Percentiles rank a stretch among this genome's conserved stretches.
Conservation (phyloP, 1,139 yeast genomes). For the Candida sojae region DNA sequence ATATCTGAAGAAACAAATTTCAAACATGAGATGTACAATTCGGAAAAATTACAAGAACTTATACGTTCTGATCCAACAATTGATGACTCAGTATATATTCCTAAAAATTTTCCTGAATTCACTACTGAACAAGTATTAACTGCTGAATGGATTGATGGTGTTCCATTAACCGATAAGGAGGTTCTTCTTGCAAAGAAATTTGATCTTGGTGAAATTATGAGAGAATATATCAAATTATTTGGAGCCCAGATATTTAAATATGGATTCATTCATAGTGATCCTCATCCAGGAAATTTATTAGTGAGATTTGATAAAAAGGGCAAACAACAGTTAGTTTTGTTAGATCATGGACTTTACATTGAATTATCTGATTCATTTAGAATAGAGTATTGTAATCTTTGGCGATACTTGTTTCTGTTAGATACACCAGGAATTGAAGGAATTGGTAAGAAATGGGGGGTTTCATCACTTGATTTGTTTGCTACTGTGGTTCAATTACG, state of each 20-base stretch:
- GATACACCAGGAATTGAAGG: constrained; percentile 49
- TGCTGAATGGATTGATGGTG: constrained; percentile 80
- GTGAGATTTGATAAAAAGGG: constrained; percentile 43
- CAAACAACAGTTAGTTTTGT: constrained; percentile 61
- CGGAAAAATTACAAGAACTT: constrained; percentile 27
- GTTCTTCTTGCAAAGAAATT: constrained; percentile 41
- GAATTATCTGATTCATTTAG: constrained; percentile 53
- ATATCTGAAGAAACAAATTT: constrained; percentile 65
- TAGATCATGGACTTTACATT: constrained; percentile 78
- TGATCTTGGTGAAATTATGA: constrained; percentile 48
- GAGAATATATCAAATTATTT: constrained; percentile 54
- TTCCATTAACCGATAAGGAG: constrained; percentile 50
- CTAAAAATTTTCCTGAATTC: constrained; percentile 47
- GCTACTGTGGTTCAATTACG: constrained; percentile 59
- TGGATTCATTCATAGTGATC: constrained; percentile 80
- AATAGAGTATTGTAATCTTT: constrained; percentile 57
- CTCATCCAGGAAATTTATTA: constrained; percentile 79
- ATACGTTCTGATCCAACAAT: constrained; percentile 26
- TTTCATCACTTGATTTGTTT: constrained; percentile 65
- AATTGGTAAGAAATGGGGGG: constrained; percentile 67
- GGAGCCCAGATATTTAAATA: constrained; percentile 72
- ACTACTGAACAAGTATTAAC: constrained; percentile 56
- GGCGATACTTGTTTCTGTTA: constrained; percentile 62
- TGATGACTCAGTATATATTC: constrained; percentile 39
- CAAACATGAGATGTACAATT: constrained; percentile 54